Percentiles rank a stretch among this genome's conserved stretches.
These are phyloP conservation scores for Helminthosporium solani DNA, from an alignment of 2,329 filamentous ascomycete species.

Conservation along the genomic window DNA sequence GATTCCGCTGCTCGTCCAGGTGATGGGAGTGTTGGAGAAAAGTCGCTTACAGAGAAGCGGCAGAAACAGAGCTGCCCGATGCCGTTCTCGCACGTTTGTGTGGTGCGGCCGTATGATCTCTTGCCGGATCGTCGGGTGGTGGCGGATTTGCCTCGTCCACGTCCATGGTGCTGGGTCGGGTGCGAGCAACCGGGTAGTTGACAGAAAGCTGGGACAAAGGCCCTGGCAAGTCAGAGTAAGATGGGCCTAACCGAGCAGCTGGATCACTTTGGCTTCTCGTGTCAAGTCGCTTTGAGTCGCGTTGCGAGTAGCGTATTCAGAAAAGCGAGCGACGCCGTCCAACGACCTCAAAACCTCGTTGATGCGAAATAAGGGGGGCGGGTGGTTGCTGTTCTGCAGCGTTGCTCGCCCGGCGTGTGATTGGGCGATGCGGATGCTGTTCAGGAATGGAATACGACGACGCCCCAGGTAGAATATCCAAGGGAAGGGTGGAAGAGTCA, in stretches of 20 bases:
- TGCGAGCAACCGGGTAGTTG: conserved; percentile 19
- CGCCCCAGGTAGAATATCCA: neutral
- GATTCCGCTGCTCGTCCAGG: neutral
- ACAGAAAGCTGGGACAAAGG: conserved; percentile 6
- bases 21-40: conserved; percentile 3
- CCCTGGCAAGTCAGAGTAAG: no score
- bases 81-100: conserved; percentile 35
- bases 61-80: conserved; percentile 35
- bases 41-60: conserved; percentile 36
- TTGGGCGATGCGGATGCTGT: neutral
- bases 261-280: neutral
- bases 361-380: neutral
- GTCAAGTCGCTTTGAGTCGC: no score
- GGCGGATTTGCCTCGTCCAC: conserved; percentile 32
- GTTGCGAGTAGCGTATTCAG: no score
- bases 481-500: neutral
- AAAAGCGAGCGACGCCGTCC: neutral
- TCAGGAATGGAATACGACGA: neutral
- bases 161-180: conserved; percentile 36
- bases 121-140: conserved; percentile 39
- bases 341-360: neutral
- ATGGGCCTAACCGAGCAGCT: neutral
- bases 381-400: neutral
- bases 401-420: neutral
- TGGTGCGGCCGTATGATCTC: conserved; percentile 36